Evolutionary conservation across 495 filamentous ascomycete species (phyloP), one percentile per base, ranked within the genome.

Genomic region (Xylaria palmicola): DNA sequence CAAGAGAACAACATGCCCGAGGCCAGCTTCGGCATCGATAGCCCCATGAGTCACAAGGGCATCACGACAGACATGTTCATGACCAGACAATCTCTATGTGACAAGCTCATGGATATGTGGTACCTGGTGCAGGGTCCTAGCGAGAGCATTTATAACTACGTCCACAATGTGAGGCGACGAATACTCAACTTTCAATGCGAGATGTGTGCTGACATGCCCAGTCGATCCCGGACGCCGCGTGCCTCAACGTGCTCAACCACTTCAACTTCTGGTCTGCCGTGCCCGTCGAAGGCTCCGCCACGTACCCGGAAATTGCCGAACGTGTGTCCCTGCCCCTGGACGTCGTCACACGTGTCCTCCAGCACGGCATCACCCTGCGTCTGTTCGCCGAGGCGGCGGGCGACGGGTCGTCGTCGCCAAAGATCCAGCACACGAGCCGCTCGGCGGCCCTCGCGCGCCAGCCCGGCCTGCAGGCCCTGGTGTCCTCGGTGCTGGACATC

Each of bases 401-500:
- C 10, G 27, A 44, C 56, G n/a, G n/a, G n/a, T n/a, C n/a, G n/a
- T n/a, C n/a, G n/a, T 60, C 67, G 29, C 60, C 65, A 1, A 67
- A 58, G 49, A 61, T 76, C 36, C 61, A 56, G 19, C 74, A 75
- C 39, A 74, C 63, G n/a, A 65, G 67, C 30, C 61, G 64, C 26
- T 74, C 70, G 17, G 70, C 70, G 24, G 64, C 68, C 19, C 54
- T 72, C 2, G 66, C 64, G 4, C 65, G 60, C 9, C 60, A 62
- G 26, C 52, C 62, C n/a, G 66, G 68, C 10, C 51, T 69, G 6
- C 60, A 61, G 88, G 71, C 90, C 82, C 72, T 88, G 86, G 45
- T 91, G 77, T 73, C 90, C 83, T 66, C 85, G 83, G n/a, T 79
- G 72, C 66, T 91, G 81, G 60, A 91, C 86, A 65, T 90, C 85